These are phyloP conservation scores for Gastrolobium villosum DNA, from an alignment of 306 rosid genomes.

Conservation along the genomic window DNA sequence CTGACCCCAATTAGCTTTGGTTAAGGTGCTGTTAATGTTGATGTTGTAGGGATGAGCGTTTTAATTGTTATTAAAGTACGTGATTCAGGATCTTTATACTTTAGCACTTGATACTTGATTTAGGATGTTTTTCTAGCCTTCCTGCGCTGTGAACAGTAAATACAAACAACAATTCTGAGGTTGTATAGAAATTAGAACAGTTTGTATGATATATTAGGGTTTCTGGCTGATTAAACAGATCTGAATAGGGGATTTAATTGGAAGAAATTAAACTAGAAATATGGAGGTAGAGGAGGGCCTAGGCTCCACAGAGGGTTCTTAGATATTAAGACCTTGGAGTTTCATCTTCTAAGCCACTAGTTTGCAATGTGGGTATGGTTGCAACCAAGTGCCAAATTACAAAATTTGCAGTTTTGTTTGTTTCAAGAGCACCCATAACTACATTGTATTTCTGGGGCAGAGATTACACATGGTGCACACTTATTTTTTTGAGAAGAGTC, in stretches of 20 bases:
- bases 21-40: no score
- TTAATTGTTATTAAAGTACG: not conserved
- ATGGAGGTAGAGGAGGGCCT: not conserved
- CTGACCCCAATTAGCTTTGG: no score
- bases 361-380: conserved; percentile 4
- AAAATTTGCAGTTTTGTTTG: not conserved
- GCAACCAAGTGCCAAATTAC: not conserved
- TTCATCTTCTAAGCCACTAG: conserved; percentile 1
- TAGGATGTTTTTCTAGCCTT: not conserved
- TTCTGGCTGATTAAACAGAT: not conserved
- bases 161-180: not conserved
- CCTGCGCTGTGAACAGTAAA: not conserved
- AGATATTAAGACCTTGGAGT: not conserved
- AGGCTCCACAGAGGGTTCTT: not conserved
- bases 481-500: not conserved
- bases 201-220: not conserved
- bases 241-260: not conserved
- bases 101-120: not conserved
- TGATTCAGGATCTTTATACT: not conserved
- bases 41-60: not conserved
- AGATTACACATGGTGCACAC: conserved; percentile 11
- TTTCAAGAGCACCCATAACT: not conserved
- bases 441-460: not conserved
- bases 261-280: conserved; percentile 9
- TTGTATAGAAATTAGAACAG: not conserved